These are phyloP conservation scores for Anisodus tanguticus DNA, from an alignment of 257 asterid genomes.

Conservation along the genomic window DNA sequence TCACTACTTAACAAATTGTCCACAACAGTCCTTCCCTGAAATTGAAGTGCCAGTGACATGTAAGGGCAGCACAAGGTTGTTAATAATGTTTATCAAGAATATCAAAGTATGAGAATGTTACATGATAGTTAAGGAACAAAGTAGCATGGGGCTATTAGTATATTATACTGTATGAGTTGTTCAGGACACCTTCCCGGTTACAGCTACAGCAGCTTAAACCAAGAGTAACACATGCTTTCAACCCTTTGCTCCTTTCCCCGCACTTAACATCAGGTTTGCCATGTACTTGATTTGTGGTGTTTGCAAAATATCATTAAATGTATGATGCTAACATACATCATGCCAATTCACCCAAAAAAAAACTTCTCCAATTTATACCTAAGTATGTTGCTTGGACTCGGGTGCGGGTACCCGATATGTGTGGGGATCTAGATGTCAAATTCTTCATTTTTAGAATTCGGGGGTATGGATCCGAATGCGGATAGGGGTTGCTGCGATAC, in stretches of 20 bases:
- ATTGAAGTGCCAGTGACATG: slow-evolving; percentile 35
- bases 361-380: background rate
- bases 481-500: too few species aligned
- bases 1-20: slow-evolving; percentile 91
- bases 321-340: background rate
- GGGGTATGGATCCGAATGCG: too few species aligned
- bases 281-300: background rate
- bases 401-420: too few species aligned
- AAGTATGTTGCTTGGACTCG: too few species aligned
- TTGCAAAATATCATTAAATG: background rate
- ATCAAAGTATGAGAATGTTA: background rate
- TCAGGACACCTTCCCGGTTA: background rate
- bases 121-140: background rate
- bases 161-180: slow-evolving; percentile 11
- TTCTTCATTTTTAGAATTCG: too few species aligned
- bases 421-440: too few species aligned
- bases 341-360: background rate
- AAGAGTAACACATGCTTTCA: background rate
- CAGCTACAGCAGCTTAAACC: background rate
- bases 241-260: background rate
- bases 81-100: background rate
- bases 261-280: background rate
- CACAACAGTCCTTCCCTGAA: slow-evolving; percentile 88
- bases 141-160: background rate
- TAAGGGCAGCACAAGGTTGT: slow-evolving; percentile 12